Percentiles rank a stretch among this genome's conserved stretches.
These are phyloP conservation scores for Gastrodia elata DNA, from an alignment of 106 monocot species.

Conservation along the genomic window DNA sequence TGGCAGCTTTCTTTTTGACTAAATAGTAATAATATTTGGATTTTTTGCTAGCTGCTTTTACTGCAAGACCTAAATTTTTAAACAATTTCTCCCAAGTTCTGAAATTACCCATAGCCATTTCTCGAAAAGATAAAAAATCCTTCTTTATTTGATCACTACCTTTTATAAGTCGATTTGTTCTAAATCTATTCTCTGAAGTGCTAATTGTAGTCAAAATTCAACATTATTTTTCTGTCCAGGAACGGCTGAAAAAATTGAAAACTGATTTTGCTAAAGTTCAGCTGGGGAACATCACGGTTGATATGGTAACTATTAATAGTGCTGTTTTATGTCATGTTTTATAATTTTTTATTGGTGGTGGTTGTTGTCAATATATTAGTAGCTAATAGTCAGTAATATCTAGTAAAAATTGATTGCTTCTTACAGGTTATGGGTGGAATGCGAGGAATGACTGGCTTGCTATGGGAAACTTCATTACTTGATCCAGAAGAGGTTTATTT, in stretches of 20 bases:
- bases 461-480: constrained; percentile 95
- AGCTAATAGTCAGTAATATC: neutral
- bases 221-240: constrained; percentile 33
- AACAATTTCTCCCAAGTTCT: neutral
- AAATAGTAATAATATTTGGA: neutral
- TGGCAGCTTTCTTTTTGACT: neutral
- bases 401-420: constrained; percentile 1
- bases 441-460: constrained; percentile 92
- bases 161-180: neutral
- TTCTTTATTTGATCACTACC: neutral
- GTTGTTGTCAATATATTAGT: neutral
- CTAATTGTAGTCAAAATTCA: neutral
- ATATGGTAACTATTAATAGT: constrained; percentile 48
- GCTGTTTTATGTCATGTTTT: neutral
- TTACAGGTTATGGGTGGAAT: constrained; percentile 92
- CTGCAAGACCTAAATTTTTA: neutral
- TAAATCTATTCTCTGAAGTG: neutral
- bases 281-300: constrained; percentile 85
- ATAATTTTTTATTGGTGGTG: neutral
- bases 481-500: constrained; percentile 86
- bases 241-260: constrained; percentile 87
- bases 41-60: neutral
- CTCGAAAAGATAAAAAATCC: neutral
- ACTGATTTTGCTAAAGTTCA: constrained; percentile 84
- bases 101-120: neutral